Conservation (phyloP, 2,329 filamentous ascomycete genomes). For the Pseudogymnoascus sp. region DNA sequence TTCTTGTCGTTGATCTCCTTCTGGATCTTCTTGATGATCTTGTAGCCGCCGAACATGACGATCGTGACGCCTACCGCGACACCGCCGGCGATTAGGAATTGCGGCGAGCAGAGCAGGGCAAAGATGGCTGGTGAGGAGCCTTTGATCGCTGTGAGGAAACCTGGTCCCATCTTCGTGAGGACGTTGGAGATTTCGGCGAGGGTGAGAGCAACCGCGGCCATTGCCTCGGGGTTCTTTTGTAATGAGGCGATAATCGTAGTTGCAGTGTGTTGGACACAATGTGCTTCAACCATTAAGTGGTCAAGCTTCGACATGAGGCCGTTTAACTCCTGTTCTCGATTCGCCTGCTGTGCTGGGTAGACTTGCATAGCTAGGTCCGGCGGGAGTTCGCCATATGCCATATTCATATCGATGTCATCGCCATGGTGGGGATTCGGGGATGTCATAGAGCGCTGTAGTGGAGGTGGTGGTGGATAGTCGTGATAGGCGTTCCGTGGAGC, state of each 20-base stretch:
- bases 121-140: constrained; percentile 78
- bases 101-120: constrained; percentile 76
- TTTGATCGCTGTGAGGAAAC: constrained; percentile 69
- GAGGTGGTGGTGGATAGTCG: constrained; percentile 17
- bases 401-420: constrained; percentile 71
- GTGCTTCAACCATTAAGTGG: constrained; percentile 71
- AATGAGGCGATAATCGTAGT: constrained; percentile 73
- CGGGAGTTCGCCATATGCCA: constrained; percentile 81
- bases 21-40: constrained; percentile 85
- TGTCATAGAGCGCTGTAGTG: constrained; percentile 19
- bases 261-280: constrained; percentile 81
- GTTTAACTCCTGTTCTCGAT: constrained; percentile 51
- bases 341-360: constrained; percentile 46
- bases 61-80: constrained; percentile 89
- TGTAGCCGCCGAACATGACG: constrained; percentile 92
- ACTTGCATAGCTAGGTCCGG: constrained; percentile 52
- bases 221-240: constrained; percentile 78
- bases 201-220: constrained; percentile 87
- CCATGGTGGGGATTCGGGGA: constrained; percentile 22
- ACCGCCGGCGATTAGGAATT: constrained; percentile 89
- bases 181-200: constrained; percentile 84
- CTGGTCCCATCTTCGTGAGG: constrained; percentile 75
- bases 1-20: constrained; percentile 28
- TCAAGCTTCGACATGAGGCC: constrained; percentile 70
- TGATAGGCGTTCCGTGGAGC: background rate